Percentiles rank a stretch among this genome's conserved stretches.
phyloP scores from a whole-genome alignment of 169 alveolate genomes.

The Cryptosporidium baileyi region DNA sequence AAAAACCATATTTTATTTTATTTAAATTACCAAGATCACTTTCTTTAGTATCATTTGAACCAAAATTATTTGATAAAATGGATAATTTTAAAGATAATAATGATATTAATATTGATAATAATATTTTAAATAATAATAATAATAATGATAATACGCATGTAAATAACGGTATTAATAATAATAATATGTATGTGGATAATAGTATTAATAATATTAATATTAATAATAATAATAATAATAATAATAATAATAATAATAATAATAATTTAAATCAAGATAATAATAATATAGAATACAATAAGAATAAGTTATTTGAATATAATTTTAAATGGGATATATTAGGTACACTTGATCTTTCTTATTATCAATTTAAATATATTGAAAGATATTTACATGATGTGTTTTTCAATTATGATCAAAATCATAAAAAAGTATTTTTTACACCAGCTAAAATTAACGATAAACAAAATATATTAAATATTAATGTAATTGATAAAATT shows the following conservation, averaged over 20 bases:
- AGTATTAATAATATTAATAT: not conserved
- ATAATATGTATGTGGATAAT: not conserved
- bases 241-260: not conserved
- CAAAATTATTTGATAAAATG: not conserved
- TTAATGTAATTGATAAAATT: conserved; percentile 1
- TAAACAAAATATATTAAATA: not conserved
- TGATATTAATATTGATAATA: not conserved
- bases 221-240: not conserved
- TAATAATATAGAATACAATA: not conserved
- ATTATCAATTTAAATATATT: conserved; percentile 29
- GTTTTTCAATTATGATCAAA: conserved; percentile 38
- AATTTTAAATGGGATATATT: conserved; percentile 33
- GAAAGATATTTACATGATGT: conserved; percentile 49
- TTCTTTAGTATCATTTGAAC: conserved; percentile 31
- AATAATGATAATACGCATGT: not conserved
- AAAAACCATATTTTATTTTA: conserved; percentile 21
- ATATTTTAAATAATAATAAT: too few relatives aligned
- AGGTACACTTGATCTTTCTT: not conserved
- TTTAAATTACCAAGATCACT: conserved; percentile 17
- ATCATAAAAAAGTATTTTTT: conserved; percentile 47
- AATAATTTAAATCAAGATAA: not conserved
- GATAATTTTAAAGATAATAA: not conserved
- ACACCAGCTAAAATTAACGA: conserved; percentile 27
- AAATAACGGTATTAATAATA: not conserved
- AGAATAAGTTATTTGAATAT: too few relatives aligned